phyloP scores from a whole-genome alignment of 2,329 filamentous ascomycete species.

The Diplodia sapinea region DNA sequence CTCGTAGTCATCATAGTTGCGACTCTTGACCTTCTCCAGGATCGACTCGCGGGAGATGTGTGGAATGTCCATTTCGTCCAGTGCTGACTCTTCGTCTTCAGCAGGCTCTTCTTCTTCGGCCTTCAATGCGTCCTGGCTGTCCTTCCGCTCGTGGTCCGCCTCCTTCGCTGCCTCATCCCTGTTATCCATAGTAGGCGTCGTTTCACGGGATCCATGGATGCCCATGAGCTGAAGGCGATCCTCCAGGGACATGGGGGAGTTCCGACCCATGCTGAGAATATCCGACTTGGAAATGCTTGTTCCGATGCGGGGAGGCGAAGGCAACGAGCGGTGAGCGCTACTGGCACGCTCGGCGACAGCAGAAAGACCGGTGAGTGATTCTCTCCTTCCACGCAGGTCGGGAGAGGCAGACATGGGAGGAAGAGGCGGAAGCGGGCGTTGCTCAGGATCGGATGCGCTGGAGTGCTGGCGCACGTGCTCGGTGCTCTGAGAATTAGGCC shows the following conservation, averaged over 20 bases:
- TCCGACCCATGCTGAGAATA: constrained; percentile 74
- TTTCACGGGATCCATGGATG: constrained; percentile 63
- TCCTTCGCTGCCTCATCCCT: not conserved
- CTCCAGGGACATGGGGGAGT: constrained; percentile 75
- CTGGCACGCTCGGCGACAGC: constrained; percentile 75
- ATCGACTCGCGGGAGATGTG: constrained; percentile 95
- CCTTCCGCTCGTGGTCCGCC: constrained; percentile 34
- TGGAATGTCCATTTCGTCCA: constrained; percentile 67
- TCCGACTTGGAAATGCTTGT: constrained; percentile 76
- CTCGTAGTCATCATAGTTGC: constrained; percentile 57
- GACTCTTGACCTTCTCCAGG: constrained; percentile 79
- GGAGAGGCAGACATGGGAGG: constrained; percentile 66
- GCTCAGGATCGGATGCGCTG: constrained; percentile 76
- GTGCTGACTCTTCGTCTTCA: constrained; percentile 42
- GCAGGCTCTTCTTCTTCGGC: constrained; percentile 48
- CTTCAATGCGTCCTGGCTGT: constrained; percentile 38
- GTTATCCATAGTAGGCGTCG: constrained; percentile 46
- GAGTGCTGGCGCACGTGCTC: constrained; percentile 67
- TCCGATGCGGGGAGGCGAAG: constrained; percentile 69
- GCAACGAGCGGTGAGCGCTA: constrained; percentile 70
- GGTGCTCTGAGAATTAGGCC: constrained; percentile 6
- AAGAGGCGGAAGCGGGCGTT: constrained; percentile 84
- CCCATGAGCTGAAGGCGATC: constrained; percentile 89
- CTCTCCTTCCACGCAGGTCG: constrained; percentile 58
- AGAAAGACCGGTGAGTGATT: constrained; percentile 68